Conservation (phyloP, 1,139 yeast genomes). For the Debaryomyces coudertii region DNA sequence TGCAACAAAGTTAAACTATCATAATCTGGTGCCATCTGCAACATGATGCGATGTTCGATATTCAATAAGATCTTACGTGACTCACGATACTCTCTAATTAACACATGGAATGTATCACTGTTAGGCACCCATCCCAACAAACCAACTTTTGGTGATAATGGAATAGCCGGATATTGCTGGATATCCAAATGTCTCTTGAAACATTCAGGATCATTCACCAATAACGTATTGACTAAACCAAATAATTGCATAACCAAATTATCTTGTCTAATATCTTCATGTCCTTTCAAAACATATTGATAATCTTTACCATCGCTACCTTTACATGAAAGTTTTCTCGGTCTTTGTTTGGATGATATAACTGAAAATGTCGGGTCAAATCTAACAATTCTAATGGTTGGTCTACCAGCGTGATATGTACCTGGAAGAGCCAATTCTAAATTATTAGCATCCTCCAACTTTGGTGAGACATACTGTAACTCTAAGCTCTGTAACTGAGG, state of each 20-base stretch:
- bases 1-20: slow-evolving; percentile 86
- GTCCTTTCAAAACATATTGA: slow-evolving; percentile 83
- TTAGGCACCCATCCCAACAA: slow-evolving; percentile 96
- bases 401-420: slow-evolving; percentile 83
- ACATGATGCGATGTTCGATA: slow-evolving; percentile 93
- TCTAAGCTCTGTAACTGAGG: slow-evolving; percentile 88
- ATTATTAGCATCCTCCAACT: slow-evolving; percentile 74
- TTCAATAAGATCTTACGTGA: slow-evolving; percentile 85
- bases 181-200: slow-evolving; percentile 94
- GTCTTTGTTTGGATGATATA: slow-evolving; percentile 96
- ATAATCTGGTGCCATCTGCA: slow-evolving; percentile 98
- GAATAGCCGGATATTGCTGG: slow-evolving; percentile 90
- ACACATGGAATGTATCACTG: slow-evolving; percentile 93
- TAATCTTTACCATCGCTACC: slow-evolving; percentile 95
- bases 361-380: slow-evolving; percentile 86
- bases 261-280: slow-evolving; percentile 97
- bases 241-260: slow-evolving; percentile 96
- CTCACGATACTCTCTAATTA: slow-evolving; percentile 91
- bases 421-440: slow-evolving; percentile 94
- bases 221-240: slow-evolving; percentile 88
- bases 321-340: slow-evolving; percentile 74
- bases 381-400: slow-evolving; percentile 67
- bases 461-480: slow-evolving; percentile 91
- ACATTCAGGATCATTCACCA: slow-evolving; percentile 91
- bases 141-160: slow-evolving; percentile 97